A percentile compares a stretch with the other conserved stretches of the same genome.
phyloP scores from a whole-genome alignment of 768 basidiomycete species.

The Gymnopilus junonius region DNA sequence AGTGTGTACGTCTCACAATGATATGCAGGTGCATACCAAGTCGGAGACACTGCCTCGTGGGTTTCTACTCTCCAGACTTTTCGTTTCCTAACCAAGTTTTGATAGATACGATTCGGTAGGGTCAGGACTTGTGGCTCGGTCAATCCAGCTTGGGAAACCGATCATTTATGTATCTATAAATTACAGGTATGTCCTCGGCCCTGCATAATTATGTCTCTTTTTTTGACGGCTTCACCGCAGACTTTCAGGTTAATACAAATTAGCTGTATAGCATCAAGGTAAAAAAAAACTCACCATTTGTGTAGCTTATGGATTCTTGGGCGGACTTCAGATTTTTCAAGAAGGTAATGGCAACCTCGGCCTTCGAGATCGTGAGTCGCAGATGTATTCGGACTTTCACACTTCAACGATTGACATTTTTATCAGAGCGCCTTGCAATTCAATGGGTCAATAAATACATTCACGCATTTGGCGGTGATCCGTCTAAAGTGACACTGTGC shows the following conservation, averaged over 20 bases:
- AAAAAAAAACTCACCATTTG: neutral
- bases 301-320: slow-evolving; percentile 49
- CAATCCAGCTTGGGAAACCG: slow-evolving; percentile 44
- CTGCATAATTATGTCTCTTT: neutral
- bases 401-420: slow-evolving; percentile 7
- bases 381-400: neutral
- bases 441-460: slow-evolving; percentile 70
- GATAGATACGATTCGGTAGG: slow-evolving; percentile 42
- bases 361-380: slow-evolving; percentile 56
- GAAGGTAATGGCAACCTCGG: slow-evolving; percentile 58
- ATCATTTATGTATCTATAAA: slow-evolving; percentile 55
- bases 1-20: neutral
- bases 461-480: slow-evolving; percentile 62
- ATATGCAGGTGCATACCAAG: slow-evolving; percentile 42
- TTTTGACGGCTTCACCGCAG: neutral
- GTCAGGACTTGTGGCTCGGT: slow-evolving; percentile 43
- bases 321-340: slow-evolving; percentile 45
- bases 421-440: slow-evolving; percentile 53
- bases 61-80: neutral
- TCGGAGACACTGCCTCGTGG: slow-evolving; percentile 40
- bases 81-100: neutral
- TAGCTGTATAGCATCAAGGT: no score
- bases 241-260: slow-evolving; percentile 3
- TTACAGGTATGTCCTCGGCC: slow-evolving; percentile 32
- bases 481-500: slow-evolving; percentile 54